phyloP scores from a whole-genome alignment of 2,329 filamentous ascomycete genomes.

The Pseudogymnoascus sp. region DNA sequence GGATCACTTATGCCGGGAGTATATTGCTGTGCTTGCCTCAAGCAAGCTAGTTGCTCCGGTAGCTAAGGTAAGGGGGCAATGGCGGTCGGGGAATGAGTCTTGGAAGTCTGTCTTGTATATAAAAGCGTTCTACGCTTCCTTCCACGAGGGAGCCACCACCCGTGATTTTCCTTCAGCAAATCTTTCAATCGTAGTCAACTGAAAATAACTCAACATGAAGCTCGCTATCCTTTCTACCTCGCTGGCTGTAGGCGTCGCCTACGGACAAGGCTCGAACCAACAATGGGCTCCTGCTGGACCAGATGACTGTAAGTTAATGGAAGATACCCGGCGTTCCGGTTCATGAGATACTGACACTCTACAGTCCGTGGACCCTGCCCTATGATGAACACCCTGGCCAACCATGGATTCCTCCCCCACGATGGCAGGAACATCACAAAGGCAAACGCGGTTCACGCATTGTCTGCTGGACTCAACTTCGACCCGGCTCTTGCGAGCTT shows the following conservation, averaged over 20 bases:
- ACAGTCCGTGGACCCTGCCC: constrained; percentile 31
- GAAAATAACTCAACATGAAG: background rate
- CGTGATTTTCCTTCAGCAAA: background rate
- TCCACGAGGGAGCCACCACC: background rate
- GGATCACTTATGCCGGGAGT: background rate
- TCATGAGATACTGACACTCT: constrained; percentile 5
- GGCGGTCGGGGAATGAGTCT: background rate
- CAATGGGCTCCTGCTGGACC: constrained; percentile 12
- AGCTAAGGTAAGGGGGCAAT: background rate
- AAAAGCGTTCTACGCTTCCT: background rate
- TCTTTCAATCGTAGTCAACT: background rate
- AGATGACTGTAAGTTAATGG: constrained; percentile 11
- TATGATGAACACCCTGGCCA: constrained; percentile 37
- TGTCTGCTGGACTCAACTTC: constrained; percentile 37
- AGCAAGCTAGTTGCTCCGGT: background rate
- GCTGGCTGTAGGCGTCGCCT: background rate
- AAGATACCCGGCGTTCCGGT: background rate
- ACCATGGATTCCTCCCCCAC: constrained; percentile 36
- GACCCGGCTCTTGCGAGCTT: constrained; percentile 30
- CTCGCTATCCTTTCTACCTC: background rate
- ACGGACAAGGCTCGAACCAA: background rate
- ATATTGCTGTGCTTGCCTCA: background rate
- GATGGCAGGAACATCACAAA: constrained; percentile 32
- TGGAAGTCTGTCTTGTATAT: background rate
- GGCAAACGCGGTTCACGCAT: constrained; percentile 29